These are phyloP conservation scores for Teratosphaeria gauchensis DNA, from an alignment of 2,329 filamentous ascomycete genomes.

Conservation along the genomic window DNA sequence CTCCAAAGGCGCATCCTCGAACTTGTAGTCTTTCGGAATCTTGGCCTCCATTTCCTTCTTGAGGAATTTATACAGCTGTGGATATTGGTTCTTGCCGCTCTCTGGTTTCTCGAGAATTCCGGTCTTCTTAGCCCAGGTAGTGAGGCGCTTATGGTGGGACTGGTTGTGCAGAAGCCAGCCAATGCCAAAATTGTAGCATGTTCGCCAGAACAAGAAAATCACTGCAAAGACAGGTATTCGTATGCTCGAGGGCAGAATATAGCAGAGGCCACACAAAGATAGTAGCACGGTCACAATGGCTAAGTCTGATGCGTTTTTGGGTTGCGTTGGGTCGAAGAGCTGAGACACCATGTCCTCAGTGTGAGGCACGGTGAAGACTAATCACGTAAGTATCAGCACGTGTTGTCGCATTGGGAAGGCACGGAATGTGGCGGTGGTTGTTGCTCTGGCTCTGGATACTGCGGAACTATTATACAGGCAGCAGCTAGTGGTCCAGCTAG, in stretches of 20 bases:
- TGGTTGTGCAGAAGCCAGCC: constrained; percentile 81
- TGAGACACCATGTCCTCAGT: constrained; percentile 99
- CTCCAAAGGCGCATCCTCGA: constrained; percentile 86
- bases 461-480: not conserved
- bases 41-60: constrained; percentile 90
- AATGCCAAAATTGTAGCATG: constrained; percentile 88
- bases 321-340: constrained; percentile 83
- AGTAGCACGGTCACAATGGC: constrained; percentile 70
- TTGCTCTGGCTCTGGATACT: not conserved
- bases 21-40: constrained; percentile 85
- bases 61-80: constrained; percentile 71
- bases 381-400: constrained; percentile 16
- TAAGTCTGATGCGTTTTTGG: constrained; percentile 86
- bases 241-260: constrained; percentile 56
- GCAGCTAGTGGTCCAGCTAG: not conserved
- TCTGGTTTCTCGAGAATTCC: constrained; percentile 77
- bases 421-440: not conserved
- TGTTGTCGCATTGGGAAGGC: constrained; percentile 1
- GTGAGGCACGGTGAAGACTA: constrained; percentile 90
- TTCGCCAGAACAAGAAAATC: constrained; percentile 85
- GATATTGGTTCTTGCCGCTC: constrained; percentile 72
- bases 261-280: constrained; percentile 64
- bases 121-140: constrained; percentile 78
- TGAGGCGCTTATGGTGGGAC: constrained; percentile 76
- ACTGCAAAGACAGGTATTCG: constrained; percentile 70